phyloP scores from a whole-genome alignment of 1,139 yeast genomes.

The Sugiyamaella paludigena region DNA sequence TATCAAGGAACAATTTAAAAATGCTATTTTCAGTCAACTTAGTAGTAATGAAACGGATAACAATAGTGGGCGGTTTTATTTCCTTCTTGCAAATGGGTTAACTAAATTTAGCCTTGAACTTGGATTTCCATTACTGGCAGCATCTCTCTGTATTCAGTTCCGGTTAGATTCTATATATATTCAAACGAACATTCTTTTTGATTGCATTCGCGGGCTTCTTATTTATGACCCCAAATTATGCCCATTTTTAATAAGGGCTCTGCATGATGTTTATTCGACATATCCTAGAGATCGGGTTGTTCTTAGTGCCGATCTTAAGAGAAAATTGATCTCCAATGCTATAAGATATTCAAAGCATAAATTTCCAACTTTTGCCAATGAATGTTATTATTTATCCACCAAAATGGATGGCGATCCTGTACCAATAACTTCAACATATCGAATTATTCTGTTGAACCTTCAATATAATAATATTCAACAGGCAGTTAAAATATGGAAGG shows the following conservation, averaged over 20 bases:
- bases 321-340: constrained; percentile 20
- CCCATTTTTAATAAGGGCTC: constrained; percentile 21
- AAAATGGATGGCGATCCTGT: constrained; percentile 22
- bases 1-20: no score
- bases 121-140: constrained; percentile 24
- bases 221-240: constrained; percentile 19
- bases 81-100: constrained; percentile 11
- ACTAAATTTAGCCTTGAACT: constrained; percentile 14
- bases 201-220: constrained; percentile 18
- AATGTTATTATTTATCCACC: constrained; percentile 19
- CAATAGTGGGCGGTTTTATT: no score
- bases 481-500: constrained; percentile 22
- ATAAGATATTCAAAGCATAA: constrained; percentile 16
- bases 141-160: constrained; percentile 22
- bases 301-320: constrained; percentile 13
- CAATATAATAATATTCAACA: constrained; percentile 18
- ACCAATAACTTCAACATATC: constrained; percentile 21
- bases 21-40: no score
- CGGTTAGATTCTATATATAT: constrained; percentile 11
- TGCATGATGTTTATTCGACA: constrained; percentile 13
- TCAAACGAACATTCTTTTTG: constrained; percentile 8
- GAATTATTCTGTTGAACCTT: constrained; percentile 20
- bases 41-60: no score
- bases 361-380: constrained; percentile 28
- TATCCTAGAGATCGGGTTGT: constrained; percentile 13